phyloP scores from a whole-genome alignment of 768 basidiomycete genomes.

The Amanita inopinata region DNA sequence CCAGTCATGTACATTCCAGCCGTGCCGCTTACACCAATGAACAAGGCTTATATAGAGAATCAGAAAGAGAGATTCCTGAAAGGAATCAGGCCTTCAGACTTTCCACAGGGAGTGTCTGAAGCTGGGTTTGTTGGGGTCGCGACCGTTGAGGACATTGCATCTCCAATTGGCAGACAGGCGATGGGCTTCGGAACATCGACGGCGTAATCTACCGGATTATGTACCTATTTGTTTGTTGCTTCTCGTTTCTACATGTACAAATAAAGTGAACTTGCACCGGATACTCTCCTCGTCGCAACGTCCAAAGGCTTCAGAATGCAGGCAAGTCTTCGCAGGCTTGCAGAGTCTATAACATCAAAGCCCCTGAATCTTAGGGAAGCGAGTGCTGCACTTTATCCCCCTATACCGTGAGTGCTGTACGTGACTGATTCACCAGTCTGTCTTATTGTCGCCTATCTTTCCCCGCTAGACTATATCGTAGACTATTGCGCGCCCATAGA shows the following conservation, averaged over 20 bases:
- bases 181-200: slow-evolving; percentile 28
- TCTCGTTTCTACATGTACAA: slow-evolving; percentile 1
- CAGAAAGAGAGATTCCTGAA: slow-evolving; percentile 55
- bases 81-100: slow-evolving; percentile 64
- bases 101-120: slow-evolving; percentile 36
- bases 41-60: slow-evolving; percentile 47
- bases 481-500: slow-evolving; percentile 73
- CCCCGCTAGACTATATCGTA: slow-evolving; percentile 62
- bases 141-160: slow-evolving; percentile 24
- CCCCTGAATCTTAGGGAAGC: slow-evolving; percentile 53
- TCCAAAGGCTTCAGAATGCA: slow-evolving; percentile 23
- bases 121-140: slow-evolving; percentile 27
- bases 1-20: slow-evolving; percentile 75
- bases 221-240: not conserved
- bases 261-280: not conserved
- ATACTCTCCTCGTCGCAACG: not conserved
- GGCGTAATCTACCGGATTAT: not conserved
- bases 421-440: not conserved
- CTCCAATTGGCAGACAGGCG: slow-evolving; percentile 26
- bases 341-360: slow-evolving; percentile 45
- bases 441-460: slow-evolving; percentile 1
- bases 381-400: slow-evolving; percentile 67
- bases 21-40: slow-evolving; percentile 53
- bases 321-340: slow-evolving; percentile 33
- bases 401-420: slow-evolving; percentile 54